Evolutionary conservation across 2,329 filamentous ascomycete species (phyloP), one percentile per base, ranked within the genome.

Genomic region (Fusarium setosum): DNA sequence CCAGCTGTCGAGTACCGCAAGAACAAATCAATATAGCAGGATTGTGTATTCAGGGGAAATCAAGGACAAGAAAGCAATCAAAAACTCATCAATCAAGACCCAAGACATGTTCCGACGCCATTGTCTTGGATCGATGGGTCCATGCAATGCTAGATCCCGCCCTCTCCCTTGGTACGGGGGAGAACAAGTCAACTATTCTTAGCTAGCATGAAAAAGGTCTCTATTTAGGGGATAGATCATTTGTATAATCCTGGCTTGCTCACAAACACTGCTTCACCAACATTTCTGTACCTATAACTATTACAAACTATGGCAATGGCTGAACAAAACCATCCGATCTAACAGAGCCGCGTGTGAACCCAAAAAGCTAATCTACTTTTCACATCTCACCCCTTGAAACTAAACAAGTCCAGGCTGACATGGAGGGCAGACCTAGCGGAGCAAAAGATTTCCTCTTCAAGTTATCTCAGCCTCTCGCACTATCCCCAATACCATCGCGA

Each of bases 1-100:
- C n/a, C n/a, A n/a, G n/a, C n/a, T n/a, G n/a, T n/a, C n/a, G n/a
- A n/a, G n/a, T n/a, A n/a, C n/a, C n/a, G n/a, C n/a, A n/a, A 29
- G 12, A 58, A 65, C 15, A 21, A 40, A 40, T 49, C 34, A 32
- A n/a, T 17, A 15, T 21, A 31, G 40, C 42, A 61, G 56, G 48
- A 65, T 65, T 61, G 60, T 32, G 65, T 69, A 48, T 57, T 62
- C 35, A 59, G 37, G 49, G 56, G 51, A 52, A 32, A 65, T 40
- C 48, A 61, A 51, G 32, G 55, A 47, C 42, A 41, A 13, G 40
- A 41, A 26, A 15, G 41, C 12, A 23, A 6, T 24, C 49, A 24
- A 17, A 40, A 31, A 8, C 21, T 35, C 34, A 40, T 41, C 11
- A 29, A 24, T 40, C 58, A 55, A 63, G 58, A 68, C 45, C 42